Conservation (phyloP, 495 filamentous ascomycete species). For the Umbilicaria muhlenbergii region DNA sequence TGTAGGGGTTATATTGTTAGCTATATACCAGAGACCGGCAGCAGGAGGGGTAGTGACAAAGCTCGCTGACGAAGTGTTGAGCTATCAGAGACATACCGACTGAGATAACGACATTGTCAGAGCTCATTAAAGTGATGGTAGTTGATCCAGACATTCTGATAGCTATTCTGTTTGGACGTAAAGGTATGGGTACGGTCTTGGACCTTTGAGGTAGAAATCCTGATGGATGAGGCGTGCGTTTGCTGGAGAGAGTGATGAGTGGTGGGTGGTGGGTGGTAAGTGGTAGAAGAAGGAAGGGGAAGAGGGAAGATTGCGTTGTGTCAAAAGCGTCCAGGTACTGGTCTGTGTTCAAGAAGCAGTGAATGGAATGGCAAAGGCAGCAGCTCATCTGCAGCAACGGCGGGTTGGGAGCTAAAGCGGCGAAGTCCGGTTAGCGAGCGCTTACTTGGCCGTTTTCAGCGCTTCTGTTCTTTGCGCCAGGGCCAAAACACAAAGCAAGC, state of each 20-base stretch:
- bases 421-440: not conserved
- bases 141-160: conserved; percentile 17
- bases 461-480: conserved; percentile 2
- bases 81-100: conserved; percentile 29
- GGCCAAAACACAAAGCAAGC: conserved; percentile 3
- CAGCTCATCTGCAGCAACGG: not conserved
- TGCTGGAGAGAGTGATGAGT: no score
- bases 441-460: conserved; percentile 4
- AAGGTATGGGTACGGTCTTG: not conserved
- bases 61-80: not conserved
- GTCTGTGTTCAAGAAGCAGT: no score
- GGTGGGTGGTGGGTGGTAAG: no score
- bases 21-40: not conserved
- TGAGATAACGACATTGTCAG: conserved; percentile 35
- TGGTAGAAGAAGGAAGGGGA: no score
- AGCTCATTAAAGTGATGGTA: conserved; percentile 38
- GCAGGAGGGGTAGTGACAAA: not conserved
- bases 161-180: not conserved
- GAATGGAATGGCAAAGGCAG: no score
- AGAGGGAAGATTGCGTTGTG: no score
- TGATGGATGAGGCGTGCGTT: no score
- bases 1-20: conserved; percentile 16
- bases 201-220: no score
- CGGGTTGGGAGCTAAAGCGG: not conserved
- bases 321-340: no score